These are phyloP conservation scores for Tolypocladium capitatum DNA, from an alignment of 2,329 filamentous ascomycete species.

Conservation along the genomic window DNA sequence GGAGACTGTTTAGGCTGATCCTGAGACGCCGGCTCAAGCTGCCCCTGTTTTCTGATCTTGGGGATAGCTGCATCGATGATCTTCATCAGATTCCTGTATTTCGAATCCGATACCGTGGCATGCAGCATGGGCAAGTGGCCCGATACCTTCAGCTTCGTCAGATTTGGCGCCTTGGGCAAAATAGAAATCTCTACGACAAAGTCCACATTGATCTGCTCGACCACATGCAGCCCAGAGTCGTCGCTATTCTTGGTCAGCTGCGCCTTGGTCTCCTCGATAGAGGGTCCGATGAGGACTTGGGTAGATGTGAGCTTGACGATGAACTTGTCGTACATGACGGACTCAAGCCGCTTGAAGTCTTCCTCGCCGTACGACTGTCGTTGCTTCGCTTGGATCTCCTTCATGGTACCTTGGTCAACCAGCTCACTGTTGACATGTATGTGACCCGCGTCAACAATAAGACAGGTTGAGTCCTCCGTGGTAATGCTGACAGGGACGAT, in stretches of 20 bases:
- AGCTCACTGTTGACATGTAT: constrained; percentile 89
- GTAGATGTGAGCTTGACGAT: constrained; percentile 85
- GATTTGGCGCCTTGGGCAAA: constrained; percentile 83
- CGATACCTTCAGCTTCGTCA: constrained; percentile 83
- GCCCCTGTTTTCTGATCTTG: constrained; percentile 45
- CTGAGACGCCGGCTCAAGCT: constrained; percentile 10
- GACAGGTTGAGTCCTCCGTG: constrained; percentile 63
- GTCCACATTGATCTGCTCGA: constrained; percentile 94
- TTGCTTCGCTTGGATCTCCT: constrained; percentile 83
- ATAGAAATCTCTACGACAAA: constrained; percentile 96
- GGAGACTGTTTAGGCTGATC: constrained; percentile 12
- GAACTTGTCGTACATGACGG: constrained; percentile 96
- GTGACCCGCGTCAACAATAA: constrained; percentile 93
- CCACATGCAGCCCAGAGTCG: constrained; percentile 66
- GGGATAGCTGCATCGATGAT: constrained; percentile 92
- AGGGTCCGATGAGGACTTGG: constrained; percentile 87
- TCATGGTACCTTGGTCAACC: constrained; percentile 80
- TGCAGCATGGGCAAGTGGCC: constrained; percentile 87
- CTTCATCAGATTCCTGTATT: constrained; percentile 95
- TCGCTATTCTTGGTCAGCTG: constrained; percentile 60
- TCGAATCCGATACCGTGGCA: constrained; percentile 81
- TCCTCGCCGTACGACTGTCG: constrained; percentile 75
- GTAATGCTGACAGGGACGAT: constrained; percentile 93
- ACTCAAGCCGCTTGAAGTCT: constrained; percentile 78
- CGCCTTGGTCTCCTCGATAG: constrained; percentile 76